Evolutionary conservation across 225 moss, liverwort and hornwort genomes (phyloP).

Genomic region (Lunularia cruciata): DNA sequence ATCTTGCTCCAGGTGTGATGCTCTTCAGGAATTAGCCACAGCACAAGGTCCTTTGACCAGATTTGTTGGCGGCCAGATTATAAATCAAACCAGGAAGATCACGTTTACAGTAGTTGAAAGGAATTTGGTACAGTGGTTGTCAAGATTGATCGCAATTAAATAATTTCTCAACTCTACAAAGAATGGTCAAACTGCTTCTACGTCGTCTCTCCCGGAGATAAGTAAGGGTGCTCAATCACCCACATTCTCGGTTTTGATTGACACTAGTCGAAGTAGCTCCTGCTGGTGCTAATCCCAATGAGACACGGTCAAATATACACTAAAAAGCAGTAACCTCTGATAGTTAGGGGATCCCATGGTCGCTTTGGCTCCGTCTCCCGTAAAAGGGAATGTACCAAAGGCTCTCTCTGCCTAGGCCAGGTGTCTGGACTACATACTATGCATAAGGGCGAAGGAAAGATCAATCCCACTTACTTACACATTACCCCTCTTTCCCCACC

Average conservation of each 20-base stretch:
- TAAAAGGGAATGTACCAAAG: slow-evolving; percentile 19
- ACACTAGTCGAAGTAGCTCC: slow-evolving; percentile 27
- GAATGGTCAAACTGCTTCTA: slow-evolving; percentile 44
- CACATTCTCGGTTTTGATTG: slow-evolving; percentile 19
- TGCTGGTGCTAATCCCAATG: slow-evolving; percentile 29
- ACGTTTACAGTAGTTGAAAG: slow-evolving; percentile 23
- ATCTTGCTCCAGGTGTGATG: neutral
- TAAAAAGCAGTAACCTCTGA: slow-evolving; percentile 22
- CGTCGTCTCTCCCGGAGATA: slow-evolving; percentile 31
- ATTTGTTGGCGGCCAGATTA: neutral
- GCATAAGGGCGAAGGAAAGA: slow-evolving; percentile 12
- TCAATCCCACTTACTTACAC: slow-evolving; percentile 23
- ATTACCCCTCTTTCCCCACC: slow-evolving; percentile 83
- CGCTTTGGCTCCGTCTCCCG: slow-evolving; percentile 18
- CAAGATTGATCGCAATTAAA: slow-evolving; percentile 36
- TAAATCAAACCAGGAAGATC: slow-evolving; percentile 19
- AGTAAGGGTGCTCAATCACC: slow-evolving; percentile 39
- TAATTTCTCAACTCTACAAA: slow-evolving; percentile 46
- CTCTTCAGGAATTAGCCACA: neutral
- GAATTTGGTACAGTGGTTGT: slow-evolving; percentile 41
- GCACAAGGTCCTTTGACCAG: neutral
- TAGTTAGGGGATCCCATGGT: slow-evolving; percentile 18
- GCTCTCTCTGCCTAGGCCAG: slow-evolving; percentile 11
- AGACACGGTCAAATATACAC: slow-evolving; percentile 36
- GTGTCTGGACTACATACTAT: slow-evolving; percentile 25